Conservation (phyloP, 257 asterid species). For the Paraleonurus japonicus region DNA sequence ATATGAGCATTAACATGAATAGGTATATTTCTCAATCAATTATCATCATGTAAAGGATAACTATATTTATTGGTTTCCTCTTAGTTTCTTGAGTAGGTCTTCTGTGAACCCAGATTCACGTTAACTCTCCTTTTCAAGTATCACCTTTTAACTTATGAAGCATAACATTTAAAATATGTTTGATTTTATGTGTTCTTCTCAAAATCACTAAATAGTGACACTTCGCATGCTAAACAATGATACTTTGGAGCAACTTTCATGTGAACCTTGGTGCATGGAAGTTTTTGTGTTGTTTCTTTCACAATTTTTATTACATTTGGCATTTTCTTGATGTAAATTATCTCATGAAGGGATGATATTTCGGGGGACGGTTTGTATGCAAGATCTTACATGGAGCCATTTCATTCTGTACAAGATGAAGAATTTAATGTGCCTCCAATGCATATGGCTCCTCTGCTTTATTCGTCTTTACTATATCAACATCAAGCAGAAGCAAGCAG, state of each 20-base stretch:
- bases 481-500: conserved; percentile 64
- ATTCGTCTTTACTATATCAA: conserved; percentile 61
- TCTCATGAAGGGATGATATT: conserved; percentile 55
- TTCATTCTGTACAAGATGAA: conserved; percentile 40
- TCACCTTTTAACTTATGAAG: no score
- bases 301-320: background rate
- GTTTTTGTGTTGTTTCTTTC: background rate
- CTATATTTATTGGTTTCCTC: conserved; percentile 8
- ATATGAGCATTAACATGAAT: conserved; percentile 40
- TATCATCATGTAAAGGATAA: conserved; percentile 13
- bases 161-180: no score
- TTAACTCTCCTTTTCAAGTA: no score
- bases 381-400: conserved; percentile 48
- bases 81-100: background rate
- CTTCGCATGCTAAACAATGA: no score
- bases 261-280: background rate
- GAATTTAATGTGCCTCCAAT: conserved; percentile 40
- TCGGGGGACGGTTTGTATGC: conserved; percentile 42
- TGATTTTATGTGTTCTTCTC: no score
- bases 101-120: no score
- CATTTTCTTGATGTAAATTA: conserved; percentile 4
- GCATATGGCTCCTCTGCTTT: conserved; percentile 48
- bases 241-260: no score
- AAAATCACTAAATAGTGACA: no score
- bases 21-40: conserved; percentile 42